Evolutionary conservation across 2,329 filamentous ascomycete genomes (phyloP), one percentile per base, ranked within the genome.

Genomic region (Trichoderma endophyticum): DNA sequence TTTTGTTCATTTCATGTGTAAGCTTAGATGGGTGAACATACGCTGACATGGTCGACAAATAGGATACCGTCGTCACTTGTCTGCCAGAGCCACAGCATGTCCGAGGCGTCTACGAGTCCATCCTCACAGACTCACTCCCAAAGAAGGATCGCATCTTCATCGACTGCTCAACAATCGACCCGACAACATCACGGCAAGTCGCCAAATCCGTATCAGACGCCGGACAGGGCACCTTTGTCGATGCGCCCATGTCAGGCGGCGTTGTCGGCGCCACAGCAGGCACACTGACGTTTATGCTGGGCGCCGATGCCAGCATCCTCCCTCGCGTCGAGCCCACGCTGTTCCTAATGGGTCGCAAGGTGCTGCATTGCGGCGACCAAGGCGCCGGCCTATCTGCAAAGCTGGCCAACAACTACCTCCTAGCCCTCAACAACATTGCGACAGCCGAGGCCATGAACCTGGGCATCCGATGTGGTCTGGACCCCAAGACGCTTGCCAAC

Each of bases 141-240:
- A 83, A 84, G 54, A 87, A 86, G 65, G 84, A 91, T 72, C 91
- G 94, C 51, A 83, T 98, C 72, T 98, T 97, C 81, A 96, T 99
- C 79, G 96, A 99, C 82, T 95, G 93, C 81, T 98, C 95, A 4
- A 99, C 96, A 18, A 98, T 99, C 79, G 96, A 98, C 81, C 94
- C 95, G 0, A 90, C 90, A 36, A 93, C 94, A 3, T 98, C 95
- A 1, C 89, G 89, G 51, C 87, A 90, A 75, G 91, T 98, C 6
- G 94, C 94, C 26, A 86, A 90, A 73, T 86, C 87, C 28, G 91
- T 97, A 2, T 73, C 81, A 71, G 87, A 88, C 6, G 89, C 89
- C 1, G 86, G 88, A 1, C 88, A 92, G 79, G 93, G 93, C 68
- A 87, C 86, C 67, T 98, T 98, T 78, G 91, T 98, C 72, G 96